These are phyloP conservation scores for Halophytophthora polymorphica DNA, from an alignment of 352 stramenopile genomes.

Conservation along the genomic window DNA sequence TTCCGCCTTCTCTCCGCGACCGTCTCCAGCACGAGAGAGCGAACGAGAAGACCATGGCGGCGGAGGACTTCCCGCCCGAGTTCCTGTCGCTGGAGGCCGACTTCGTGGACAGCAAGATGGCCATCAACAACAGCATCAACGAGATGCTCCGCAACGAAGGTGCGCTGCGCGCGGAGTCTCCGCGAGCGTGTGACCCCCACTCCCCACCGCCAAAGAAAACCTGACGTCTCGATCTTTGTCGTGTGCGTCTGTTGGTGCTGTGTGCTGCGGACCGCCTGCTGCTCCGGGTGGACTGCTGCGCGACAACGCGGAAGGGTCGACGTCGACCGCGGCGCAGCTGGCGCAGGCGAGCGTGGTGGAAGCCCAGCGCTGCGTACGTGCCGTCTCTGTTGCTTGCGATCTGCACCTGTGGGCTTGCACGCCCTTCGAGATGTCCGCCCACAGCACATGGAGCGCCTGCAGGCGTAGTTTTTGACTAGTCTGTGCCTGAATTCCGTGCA, in stretches of 20 bases:
- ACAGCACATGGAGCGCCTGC: too few relatives aligned
- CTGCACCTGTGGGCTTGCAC: too few relatives aligned
- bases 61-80: constrained; percentile 39
- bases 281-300: too few relatives aligned
- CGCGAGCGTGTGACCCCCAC: not conserved
- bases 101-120: constrained; percentile 80
- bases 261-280: constrained; percentile 3
- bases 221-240: too few relatives aligned
- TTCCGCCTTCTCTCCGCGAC: too few relatives aligned
- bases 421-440: too few relatives aligned
- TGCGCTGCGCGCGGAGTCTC: constrained; percentile 2
- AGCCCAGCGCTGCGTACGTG: constrained; percentile 63
- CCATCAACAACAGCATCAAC: constrained; percentile 78
- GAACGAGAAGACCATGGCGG: constrained; percentile 20
- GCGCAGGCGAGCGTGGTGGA: constrained; percentile 65
- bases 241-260: too few relatives aligned
- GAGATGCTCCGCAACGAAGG: constrained; percentile 55
- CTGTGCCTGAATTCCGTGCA: constrained; percentile 14
- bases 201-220: too few relatives aligned
- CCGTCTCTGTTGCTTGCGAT: not conserved
- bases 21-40: too few relatives aligned
- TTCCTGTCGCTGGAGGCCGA: constrained; percentile 76
- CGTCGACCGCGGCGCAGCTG: constrained; percentile 45
- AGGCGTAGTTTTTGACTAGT: not conserved
- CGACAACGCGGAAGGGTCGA: too few relatives aligned